Percentiles rank a stretch among this genome's conserved stretches.
Evolutionary conservation across 1,139 yeast genomes (phyloP).

Genomic region (Schizosaccharomyces versatilis): DNA sequence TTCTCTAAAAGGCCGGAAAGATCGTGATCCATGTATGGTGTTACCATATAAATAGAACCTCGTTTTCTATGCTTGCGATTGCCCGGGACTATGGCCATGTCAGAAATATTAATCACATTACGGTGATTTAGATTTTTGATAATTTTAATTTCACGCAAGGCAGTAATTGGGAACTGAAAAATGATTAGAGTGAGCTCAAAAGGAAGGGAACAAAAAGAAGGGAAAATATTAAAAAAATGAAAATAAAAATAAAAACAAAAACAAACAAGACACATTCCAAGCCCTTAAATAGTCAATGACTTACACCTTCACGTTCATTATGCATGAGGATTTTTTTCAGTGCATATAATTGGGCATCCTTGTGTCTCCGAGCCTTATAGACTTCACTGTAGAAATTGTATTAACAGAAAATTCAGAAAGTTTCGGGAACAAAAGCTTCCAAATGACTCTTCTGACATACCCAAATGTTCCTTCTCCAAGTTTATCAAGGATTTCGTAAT

Average conservation of each 20-base stretch:
- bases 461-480: conserved; percentile 89
- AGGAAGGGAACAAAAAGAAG: too few relatives aligned
- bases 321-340: conserved; percentile 65
- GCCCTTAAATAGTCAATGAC: neutral
- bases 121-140: conserved; percentile 46
- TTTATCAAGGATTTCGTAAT: conserved; percentile 38
- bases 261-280: too few relatives aligned
- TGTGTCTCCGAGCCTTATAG: conserved; percentile 39
- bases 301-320: conserved; percentile 54
- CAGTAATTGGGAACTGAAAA: conserved; percentile 59
- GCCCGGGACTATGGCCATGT: conserved; percentile 48
- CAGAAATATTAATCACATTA: conserved; percentile 58
- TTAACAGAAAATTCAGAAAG: too few relatives aligned
- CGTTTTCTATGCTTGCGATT: conserved; percentile 16
- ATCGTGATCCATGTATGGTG: conserved; percentile 87
- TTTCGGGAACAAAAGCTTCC: too few relatives aligned
- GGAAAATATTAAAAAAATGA: too few relatives aligned
- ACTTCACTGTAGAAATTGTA: conserved; percentile 26
- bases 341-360: conserved; percentile 43
- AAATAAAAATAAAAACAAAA: too few relatives aligned
- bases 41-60: conserved; percentile 51
- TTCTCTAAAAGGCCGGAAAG: conserved; percentile 80
- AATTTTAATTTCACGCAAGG: conserved; percentile 75
- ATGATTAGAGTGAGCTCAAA: neutral
- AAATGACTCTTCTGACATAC: conserved; percentile 17